Conservation (phyloP, 805 yeast genomes). For the Nakazawaea pomicola region DNA sequence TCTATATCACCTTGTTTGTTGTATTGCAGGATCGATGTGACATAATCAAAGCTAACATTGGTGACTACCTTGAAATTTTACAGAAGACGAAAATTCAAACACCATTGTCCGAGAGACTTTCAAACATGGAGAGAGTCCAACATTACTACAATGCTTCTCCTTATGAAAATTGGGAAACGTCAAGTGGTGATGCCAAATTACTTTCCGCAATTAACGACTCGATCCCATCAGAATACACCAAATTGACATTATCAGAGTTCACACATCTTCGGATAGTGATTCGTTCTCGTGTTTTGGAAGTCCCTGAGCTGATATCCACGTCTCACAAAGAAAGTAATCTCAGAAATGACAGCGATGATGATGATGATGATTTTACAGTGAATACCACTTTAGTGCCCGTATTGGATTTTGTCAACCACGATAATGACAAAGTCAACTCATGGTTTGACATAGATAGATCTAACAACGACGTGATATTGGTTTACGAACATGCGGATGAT, state of each 20-base stretch:
- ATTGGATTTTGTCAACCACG: constrained; percentile 66
- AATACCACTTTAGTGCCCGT: constrained; percentile 60
- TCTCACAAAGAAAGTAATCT: too few relatives aligned
- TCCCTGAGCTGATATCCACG: constrained; percentile 37
- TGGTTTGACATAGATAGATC: constrained; percentile 54
- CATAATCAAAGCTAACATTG: constrained; percentile 22
- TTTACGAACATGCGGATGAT: constrained; percentile 18
- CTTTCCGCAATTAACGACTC: constrained; percentile 13
- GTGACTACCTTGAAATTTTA: constrained; percentile 29
- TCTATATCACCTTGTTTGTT: constrained; percentile 21
- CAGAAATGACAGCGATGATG: constrained; percentile 14
- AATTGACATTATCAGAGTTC: constrained; percentile 6
- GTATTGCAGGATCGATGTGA: constrained; percentile 12
- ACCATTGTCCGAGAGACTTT: constrained; percentile 21
- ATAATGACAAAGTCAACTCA: constrained; percentile 39
- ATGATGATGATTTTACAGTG: constrained; percentile 36
- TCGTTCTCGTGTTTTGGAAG: constrained; percentile 57
- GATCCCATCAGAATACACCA: constrained; percentile 5
- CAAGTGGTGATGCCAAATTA: constrained; percentile 7
- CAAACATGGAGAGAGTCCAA: constrained; percentile 23
- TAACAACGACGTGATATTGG: constrained; percentile 38
- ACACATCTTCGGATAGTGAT: constrained; percentile 31
- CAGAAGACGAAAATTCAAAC: constrained; percentile 25
- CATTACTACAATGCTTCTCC: constrained; percentile 15
- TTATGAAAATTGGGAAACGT: constrained; percentile 16